A percentile compares a stretch with the other conserved stretches of the same genome.
phyloP scores from a whole-genome alignment of 2,329 filamentous ascomycete species.

The Bipolaris bicolor region DNA sequence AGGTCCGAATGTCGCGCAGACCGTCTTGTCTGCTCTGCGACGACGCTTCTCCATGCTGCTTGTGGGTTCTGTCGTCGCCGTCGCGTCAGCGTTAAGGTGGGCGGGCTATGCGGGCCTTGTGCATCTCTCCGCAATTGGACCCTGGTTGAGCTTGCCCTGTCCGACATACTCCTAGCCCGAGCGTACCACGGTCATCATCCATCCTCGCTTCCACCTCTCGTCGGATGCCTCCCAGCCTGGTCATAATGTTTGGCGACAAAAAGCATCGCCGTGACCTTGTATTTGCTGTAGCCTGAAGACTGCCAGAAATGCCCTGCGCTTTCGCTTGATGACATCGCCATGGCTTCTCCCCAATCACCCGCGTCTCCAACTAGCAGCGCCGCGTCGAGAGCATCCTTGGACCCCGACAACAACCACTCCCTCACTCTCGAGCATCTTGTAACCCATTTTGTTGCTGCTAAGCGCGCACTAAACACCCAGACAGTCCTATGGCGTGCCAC shows the following conservation, averaged over 20 bases:
- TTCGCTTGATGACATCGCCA: neutral
- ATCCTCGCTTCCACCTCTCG: neutral
- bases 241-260: conserved; percentile 1
- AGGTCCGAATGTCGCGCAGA: neutral
- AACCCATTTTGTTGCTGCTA: conserved; percentile 82
- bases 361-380: conserved; percentile 48
- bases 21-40: neutral
- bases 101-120: neutral
- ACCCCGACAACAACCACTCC: conserved; percentile 41
- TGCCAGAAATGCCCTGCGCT: neutral
- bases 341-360: conserved; percentile 52
- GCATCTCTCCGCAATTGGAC: conserved; percentile 3
- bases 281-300: neutral
- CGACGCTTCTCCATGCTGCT: neutral
- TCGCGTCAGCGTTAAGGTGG: neutral
- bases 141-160: neutral
- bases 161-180: neutral
- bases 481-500: conserved; percentile 83
- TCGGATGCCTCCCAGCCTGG: neutral
- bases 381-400: conserved; percentile 31
- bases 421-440: conserved; percentile 76
- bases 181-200: neutral
- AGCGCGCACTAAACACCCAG: conserved; percentile 85
- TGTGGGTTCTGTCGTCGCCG: neutral
- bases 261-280: neutral